Evolutionary conservation across 495 filamentous ascomycete genomes (phyloP), one percentile per base, ranked within the genome.

Genomic region (Melanomma pulvis-pyrius): DNA sequence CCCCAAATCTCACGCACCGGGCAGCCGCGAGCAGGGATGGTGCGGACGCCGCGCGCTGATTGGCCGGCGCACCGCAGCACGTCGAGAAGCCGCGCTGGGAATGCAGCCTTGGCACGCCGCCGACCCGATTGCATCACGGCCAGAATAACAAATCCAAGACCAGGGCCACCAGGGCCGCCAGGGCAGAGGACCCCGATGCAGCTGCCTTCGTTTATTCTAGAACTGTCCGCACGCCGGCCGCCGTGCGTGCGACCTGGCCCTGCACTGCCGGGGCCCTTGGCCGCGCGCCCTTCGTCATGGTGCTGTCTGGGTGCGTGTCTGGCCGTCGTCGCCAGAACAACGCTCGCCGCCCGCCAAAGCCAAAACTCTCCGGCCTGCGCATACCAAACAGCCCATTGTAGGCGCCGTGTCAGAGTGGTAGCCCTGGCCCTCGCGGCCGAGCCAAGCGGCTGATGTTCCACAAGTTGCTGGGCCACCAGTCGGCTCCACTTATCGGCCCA

Each of bases 1-100:
- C 50, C 12, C 8, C 36, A 26, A 52, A 53, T 59, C 41, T 44
- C 28, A 52, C 55, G 63, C 63, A 67, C 63, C 9, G 63, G 49
- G 62, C 62, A 59, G 55, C 28, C 19, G 47, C 46, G n/a, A 19
- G 12, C 62, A 44, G 48, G 62, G 44, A 48, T 44, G 2, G 24
- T 19, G 25, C 53, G 53, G 32, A 11, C 11, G 15, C 17, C 22
- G 61, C 39, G 5, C 50, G 13, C 34, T 58, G 59, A 62, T 62
- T 52, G 59, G 59, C 47, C 19, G 59, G 19, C 26, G 28, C 13
- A 11, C 9, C 50, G 59, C 17, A 44, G n/a, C n/a, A n/a, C n/a
- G n/a, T n/a, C n/a, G n/a, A n/a, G n/a, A n/a, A n/a, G n/a, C n/a
- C n/a, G n/a, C n/a, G n/a, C n/a, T n/a, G n/a, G 39, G 39, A 44